These are phyloP conservation scores for Phytophthora palmivora DNA, from an alignment of 352 stramenopile species.

Conservation along the genomic window DNA sequence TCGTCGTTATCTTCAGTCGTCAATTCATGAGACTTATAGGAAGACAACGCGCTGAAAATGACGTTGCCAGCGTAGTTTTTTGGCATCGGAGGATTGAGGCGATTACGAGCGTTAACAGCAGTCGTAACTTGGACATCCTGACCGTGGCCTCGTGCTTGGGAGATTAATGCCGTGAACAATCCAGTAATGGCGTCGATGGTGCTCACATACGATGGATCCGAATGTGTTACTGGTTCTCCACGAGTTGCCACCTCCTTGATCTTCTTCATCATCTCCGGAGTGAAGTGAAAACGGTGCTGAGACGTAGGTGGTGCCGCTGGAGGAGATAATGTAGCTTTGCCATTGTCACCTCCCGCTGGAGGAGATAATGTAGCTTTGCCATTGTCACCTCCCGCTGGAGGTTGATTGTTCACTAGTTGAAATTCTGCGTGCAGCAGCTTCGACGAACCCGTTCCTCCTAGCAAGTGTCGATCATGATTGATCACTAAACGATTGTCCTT, in stretches of 20 bases:
- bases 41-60: constrained; percentile 60
- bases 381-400: not conserved
- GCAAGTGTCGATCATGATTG: constrained; percentile 50
- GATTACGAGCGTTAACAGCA: constrained; percentile 56
- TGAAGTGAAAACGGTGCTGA: constrained; percentile 53
- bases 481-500: constrained; percentile 38
- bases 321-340: not conserved
- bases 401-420: constrained; percentile 8
- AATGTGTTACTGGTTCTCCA: not conserved
- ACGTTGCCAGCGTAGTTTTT: constrained; percentile 60
- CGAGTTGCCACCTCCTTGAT: constrained; percentile 42
- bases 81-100: constrained; percentile 49
- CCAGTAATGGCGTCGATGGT: constrained; percentile 61
- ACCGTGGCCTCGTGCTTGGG: constrained; percentile 49
- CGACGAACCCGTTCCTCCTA: constrained; percentile 27
- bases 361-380: not conserved
- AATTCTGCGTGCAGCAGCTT: constrained; percentile 56
- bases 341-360: not conserved
- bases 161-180: constrained; percentile 56
- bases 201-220: constrained; percentile 48
- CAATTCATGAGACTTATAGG: constrained; percentile 39
- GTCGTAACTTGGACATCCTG: constrained; percentile 56
- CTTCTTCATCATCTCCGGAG: constrained; percentile 39
- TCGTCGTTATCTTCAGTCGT: constrained; percentile 9
- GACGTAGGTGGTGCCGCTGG: constrained; percentile 20